Evolutionary conservation across 2,329 filamentous ascomycete genomes (phyloP).

Genomic region (Coniochaeta hoffmannii): DNA sequence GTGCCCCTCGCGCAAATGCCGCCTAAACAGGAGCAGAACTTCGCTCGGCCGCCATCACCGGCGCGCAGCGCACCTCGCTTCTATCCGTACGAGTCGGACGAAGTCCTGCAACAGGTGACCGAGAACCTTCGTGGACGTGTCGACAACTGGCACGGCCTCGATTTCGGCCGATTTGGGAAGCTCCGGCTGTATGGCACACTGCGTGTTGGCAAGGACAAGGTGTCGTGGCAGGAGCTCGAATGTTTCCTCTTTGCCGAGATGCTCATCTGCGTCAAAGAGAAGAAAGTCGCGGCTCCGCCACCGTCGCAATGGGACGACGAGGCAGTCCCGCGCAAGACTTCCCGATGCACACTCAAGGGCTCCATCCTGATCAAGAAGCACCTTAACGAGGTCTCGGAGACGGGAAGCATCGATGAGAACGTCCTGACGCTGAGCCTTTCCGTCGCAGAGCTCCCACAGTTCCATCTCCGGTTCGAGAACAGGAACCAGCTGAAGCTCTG

Average conservation of each 20-base stretch:
- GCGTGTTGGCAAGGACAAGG: conserved; percentile 89
- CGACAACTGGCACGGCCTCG: conserved; percentile 96
- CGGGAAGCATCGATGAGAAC: conserved; percentile 64
- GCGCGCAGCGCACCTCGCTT: conserved; percentile 50
- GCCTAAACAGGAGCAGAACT: conserved; percentile 43
- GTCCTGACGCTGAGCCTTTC: conserved; percentile 85
- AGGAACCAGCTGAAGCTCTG: conserved; percentile 80
- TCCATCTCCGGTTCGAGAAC: conserved; percentile 85
- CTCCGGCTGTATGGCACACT: conserved; percentile 83
- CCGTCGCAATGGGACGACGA: conserved; percentile 61
- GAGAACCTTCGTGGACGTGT: conserved; percentile 81
- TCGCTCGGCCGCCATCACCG: conserved; percentile 53
- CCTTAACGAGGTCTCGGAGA: conserved; percentile 77
- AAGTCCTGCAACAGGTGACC: conserved; percentile 76
- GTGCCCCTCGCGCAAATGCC: conserved; percentile 27
- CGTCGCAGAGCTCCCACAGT: conserved; percentile 85
- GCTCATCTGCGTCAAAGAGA: conserved; percentile 99
- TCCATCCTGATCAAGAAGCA: conserved; percentile 99
- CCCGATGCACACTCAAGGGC: conserved; percentile 85
- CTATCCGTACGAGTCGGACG: conserved; percentile 66
- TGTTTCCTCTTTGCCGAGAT: conserved; percentile 97
- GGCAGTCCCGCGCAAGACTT: conserved; percentile 52
- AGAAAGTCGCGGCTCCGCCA: conserved; percentile 53
- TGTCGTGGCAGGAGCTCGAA: conserved; percentile 95
- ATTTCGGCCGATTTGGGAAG: conserved; percentile 88